Percentiles rank a stretch among this genome's conserved stretches.
phyloP scores from a whole-genome alignment of 208 protist genomes.

The Vickermania ingenoplastis region DNA sequence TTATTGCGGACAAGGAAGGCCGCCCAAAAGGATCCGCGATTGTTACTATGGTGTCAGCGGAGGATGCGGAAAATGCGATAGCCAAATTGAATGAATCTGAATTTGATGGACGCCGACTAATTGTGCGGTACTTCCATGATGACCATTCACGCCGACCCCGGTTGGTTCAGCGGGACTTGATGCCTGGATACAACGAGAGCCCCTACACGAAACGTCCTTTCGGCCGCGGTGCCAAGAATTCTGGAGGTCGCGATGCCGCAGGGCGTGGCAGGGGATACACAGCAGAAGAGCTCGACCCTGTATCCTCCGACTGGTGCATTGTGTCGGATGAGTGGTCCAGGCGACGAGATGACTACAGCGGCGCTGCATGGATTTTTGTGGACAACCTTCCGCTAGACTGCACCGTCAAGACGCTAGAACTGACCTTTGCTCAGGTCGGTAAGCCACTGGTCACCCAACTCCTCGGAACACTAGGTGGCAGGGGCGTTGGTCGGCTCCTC shows the following conservation, averaged over 20 bases:
- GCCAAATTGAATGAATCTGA: conserved; percentile 76
- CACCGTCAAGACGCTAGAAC: conserved; percentile 45
- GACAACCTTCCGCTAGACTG: conserved; percentile 81
- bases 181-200: conserved; percentile 31
- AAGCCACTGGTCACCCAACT: conserved; percentile 13
- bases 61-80: conserved; percentile 68
- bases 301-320: background rate
- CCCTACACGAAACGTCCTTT: background rate
- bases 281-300: background rate
- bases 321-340: background rate
- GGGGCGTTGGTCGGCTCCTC: conserved; percentile 67
- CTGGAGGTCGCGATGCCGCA: conserved; percentile 10
- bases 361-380: conserved; percentile 47
- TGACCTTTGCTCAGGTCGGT: conserved; percentile 78
- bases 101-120: conserved; percentile 80
- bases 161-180: conserved; percentile 70
- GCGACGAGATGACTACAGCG: background rate
- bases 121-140: conserved; percentile 78
- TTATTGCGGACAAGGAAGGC: conserved; percentile 67
- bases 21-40: conserved; percentile 75
- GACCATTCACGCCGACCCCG: conserved; percentile 45
- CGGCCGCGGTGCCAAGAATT: conserved; percentile 10
- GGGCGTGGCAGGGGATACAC: conserved; percentile 7
- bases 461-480: conserved; percentile 9
- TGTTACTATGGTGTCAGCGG: conserved; percentile 66